Base-by-base conservation (phyloP, 2,329 filamentous ascomycete genomes). In the Aureobasidium sp. region DNA sequence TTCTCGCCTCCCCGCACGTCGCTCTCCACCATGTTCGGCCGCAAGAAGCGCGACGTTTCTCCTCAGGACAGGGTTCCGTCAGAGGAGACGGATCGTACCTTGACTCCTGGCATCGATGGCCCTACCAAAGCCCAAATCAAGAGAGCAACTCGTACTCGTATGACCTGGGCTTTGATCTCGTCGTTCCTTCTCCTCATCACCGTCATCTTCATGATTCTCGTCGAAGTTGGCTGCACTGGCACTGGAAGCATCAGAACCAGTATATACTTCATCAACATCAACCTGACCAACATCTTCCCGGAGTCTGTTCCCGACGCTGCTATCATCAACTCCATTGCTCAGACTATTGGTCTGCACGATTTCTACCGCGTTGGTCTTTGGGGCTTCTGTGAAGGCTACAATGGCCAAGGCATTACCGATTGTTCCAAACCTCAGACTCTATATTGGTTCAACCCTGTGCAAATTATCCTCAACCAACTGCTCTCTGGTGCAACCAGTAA, bases 361-460 rank as follows among this genome's bases (percentile, higher is more conserved):
- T 97, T 96, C 76, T 97, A 97, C 75, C 89, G 91, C 69, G 89
- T 96, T 32, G 92, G 92, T 6, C 77, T 97, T 44, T 97, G 93
- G 93, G 88, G 87, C 64, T 96, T 88, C 74, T 97, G 93, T 75
- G 90, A 96, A 73, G 92, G 92, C 23, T 95, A 92, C 74, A 79
- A 84, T 62, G 81, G 83, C 68, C 80, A 87, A 75, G 89, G 89
- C 41, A 85, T 94, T 65, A 93, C 90, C 0, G 77, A 78, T 65
- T 97, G 93, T 76, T 91, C 88, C 8, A 75, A 77, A 6, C 88
- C 91, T 0, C 69, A 84, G 68, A 79, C 80, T 8, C 79, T 92
- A 62, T 97, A 90, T 77, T 96, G 90, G 87, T 97, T 97, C 78
- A 91, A 97, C 73, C 92, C 92, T 0, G 87, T 96, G 46, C 79